A percentile compares a stretch with the other conserved stretches of the same genome.
Conservation (phyloP, 495 filamentous ascomycete genomes). For the Penicillium silybi region DNA sequence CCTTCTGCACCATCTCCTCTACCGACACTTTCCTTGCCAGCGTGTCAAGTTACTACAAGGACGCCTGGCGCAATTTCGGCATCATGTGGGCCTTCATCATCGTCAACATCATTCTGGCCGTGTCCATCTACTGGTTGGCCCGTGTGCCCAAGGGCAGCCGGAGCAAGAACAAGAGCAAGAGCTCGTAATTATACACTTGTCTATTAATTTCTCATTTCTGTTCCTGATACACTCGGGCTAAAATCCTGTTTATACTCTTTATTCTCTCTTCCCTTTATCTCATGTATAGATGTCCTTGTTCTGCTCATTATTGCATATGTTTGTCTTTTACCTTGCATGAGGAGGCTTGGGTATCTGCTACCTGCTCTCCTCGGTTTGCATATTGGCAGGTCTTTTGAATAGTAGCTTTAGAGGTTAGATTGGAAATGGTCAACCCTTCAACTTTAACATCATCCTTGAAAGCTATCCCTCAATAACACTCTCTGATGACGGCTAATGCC, state of each 20-base stretch:
- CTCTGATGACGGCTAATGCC: no score
- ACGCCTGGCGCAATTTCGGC: conserved; percentile 73
- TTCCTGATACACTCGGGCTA: background rate
- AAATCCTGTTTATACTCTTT: background rate
- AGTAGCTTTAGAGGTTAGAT: background rate
- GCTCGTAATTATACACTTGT: conserved; percentile 3
- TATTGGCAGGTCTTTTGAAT: background rate
- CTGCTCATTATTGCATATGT: background rate
- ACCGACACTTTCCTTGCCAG: conserved; percentile 60
- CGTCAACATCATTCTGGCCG: conserved; percentile 67
- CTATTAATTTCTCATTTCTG: conserved; percentile 1
- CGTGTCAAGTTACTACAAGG: conserved; percentile 48
- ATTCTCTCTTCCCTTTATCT: background rate
- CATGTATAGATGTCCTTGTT: background rate
- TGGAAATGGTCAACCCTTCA: background rate
- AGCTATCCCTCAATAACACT: no score
- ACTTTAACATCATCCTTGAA: background rate
- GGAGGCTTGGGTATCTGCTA: background rate
- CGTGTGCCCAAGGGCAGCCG: conserved; percentile 64
- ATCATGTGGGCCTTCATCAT: conserved; percentile 61
- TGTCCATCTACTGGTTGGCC: conserved; percentile 74
- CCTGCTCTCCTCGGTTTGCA: background rate
- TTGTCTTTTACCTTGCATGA: background rate
- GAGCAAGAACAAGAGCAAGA: conserved; percentile 15
- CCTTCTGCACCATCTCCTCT: conserved; percentile 55